phyloP scores from a whole-genome alignment of 2,329 filamentous ascomycete species.

The Boeremia exigua region DNA sequence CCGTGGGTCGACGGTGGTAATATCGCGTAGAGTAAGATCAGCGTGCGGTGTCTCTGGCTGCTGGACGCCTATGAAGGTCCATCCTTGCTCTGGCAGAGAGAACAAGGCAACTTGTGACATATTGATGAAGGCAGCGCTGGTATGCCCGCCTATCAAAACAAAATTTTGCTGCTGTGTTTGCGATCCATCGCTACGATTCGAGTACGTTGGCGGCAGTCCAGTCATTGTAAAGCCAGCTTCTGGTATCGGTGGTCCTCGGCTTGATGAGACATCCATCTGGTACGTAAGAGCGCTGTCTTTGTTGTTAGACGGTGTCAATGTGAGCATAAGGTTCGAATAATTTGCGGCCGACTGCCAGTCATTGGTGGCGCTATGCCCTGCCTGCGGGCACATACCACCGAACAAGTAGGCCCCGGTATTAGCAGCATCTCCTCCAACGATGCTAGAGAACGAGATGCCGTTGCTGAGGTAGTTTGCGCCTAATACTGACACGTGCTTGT shows the following conservation, averaged over 20 bases:
- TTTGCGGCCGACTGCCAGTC: slow-evolving; percentile 71
- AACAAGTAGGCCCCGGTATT: slow-evolving; percentile 73
- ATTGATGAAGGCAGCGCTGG: slow-evolving; percentile 82
- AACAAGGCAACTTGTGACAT: slow-evolving; percentile 91
- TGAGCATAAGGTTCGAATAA: slow-evolving; percentile 82
- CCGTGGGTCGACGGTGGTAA: slow-evolving; percentile 70
- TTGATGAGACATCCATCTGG: slow-evolving; percentile 55
- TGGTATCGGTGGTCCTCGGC: slow-evolving; percentile 71
- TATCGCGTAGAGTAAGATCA: slow-evolving; percentile 61
- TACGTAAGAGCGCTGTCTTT: slow-evolving; percentile 52
- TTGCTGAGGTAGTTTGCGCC: slow-evolving; percentile 64
- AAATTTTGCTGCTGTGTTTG: slow-evolving; percentile 78
- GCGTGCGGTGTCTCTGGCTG: slow-evolving; percentile 55
- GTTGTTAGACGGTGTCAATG: slow-evolving; percentile 58
- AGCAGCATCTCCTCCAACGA: slow-evolving; percentile 60
- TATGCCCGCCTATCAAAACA: slow-evolving; percentile 85
- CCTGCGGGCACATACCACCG: slow-evolving; percentile 83
- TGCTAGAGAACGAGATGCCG: slow-evolving; percentile 72
- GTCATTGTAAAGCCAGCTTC: slow-evolving; percentile 90
- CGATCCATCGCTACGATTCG: slow-evolving; percentile 66
- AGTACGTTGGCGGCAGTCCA: slow-evolving; percentile 71
- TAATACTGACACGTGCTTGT: slow-evolving; percentile 42
- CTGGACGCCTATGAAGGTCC: slow-evolving; percentile 79
- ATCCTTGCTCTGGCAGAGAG: slow-evolving; percentile 82
- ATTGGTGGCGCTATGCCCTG: slow-evolving; percentile 10